A percentile compares a stretch with the other conserved stretches of the same genome.
These are phyloP conservation scores for Blakeslea trispora DNA, from an alignment of 371 early-diverging fungal species.

Conservation along the genomic window DNA sequence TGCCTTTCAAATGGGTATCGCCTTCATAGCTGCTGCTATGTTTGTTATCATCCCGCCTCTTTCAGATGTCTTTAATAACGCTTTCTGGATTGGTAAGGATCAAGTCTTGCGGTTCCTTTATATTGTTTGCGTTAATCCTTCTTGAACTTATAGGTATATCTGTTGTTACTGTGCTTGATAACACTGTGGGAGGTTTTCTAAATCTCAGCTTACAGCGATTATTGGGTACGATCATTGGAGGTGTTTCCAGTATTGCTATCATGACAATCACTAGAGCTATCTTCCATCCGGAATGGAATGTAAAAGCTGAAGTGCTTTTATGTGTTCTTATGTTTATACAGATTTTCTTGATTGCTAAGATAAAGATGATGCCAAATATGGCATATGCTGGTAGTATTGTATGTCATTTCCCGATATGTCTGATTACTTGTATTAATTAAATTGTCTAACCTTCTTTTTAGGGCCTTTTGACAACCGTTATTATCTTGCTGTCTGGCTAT, in stretches of 20 bases:
- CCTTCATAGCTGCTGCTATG: constrained; percentile 20
- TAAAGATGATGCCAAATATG: constrained; percentile 34
- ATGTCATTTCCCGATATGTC: constrained; percentile 14
- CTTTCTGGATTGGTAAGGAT: constrained; percentile 29
- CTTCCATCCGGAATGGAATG: constrained; percentile 32
- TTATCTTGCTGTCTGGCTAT: constrained; percentile 41
- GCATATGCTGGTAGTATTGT: constrained; percentile 44
- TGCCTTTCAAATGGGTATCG: constrained; percentile 29
- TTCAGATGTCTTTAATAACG: constrained; percentile 20
- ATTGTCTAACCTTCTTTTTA: constrained; percentile 4
- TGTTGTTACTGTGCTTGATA: constrained; percentile 41
- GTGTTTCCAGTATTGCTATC: constrained; percentile 29
- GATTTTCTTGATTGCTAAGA: constrained; percentile 38
- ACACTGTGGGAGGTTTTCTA: constrained; percentile 38
- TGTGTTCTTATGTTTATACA: constrained; percentile 34
- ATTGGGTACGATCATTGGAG: constrained; percentile 39
- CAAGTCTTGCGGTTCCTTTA: background rate
- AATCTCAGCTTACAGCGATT: constrained; percentile 36
- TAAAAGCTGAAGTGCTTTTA: constrained; percentile 29
- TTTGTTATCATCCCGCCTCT: constrained; percentile 25
- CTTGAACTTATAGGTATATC: constrained; percentile 29
- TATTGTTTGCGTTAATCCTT: background rate
- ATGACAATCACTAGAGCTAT: constrained; percentile 36
- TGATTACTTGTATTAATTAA: constrained; percentile 3
- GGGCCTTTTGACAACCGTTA: constrained; percentile 35